Conservation (phyloP, 2,329 filamentous ascomycete species). For the Ophiostoma novo-ulmi region DNA sequence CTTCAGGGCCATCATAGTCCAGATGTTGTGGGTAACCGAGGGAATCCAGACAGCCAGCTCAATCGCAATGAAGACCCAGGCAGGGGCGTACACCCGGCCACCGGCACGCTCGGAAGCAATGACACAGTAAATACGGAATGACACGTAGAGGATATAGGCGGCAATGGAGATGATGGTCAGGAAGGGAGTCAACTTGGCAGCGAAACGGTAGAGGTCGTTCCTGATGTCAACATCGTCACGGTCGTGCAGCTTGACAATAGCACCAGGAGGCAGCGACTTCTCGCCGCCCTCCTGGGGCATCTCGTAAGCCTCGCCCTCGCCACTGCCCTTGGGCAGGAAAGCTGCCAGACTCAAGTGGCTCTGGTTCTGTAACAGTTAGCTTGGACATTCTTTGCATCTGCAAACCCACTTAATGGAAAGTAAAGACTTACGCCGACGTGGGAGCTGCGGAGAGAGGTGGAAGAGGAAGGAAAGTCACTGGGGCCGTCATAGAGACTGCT, state of each 20-base stretch:
- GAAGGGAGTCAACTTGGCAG: conserved; percentile 38
- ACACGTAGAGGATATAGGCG: conserved; percentile 43
- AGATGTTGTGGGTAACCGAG: conserved; percentile 52
- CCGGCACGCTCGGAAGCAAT: conserved; percentile 44
- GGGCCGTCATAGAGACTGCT: conserved; percentile 26
- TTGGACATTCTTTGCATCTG: no score
- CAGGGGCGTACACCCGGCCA: conserved; percentile 39
- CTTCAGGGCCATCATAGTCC: conserved; percentile 54
- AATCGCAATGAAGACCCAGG: conserved; percentile 46
- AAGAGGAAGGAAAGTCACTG: conserved; percentile 24
- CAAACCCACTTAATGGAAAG: no score
- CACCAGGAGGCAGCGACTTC: conserved; percentile 34
- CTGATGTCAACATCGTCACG: conserved; percentile 42
- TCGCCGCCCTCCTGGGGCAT: conserved; percentile 30
- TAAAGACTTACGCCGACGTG: conserved; percentile 25
- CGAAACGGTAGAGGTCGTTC: conserved; percentile 39
- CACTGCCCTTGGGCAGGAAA: conserved; percentile 34
- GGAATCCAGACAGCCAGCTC: conserved; percentile 51
- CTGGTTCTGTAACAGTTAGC: conserved; percentile 31
- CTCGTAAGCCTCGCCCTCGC: conserved; percentile 24
- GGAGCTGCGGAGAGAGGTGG: conserved; percentile 25
- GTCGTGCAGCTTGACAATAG: conserved; percentile 40
- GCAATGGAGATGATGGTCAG: conserved; percentile 39
- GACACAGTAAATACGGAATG: conserved; percentile 49
- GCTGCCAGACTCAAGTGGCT: conserved; percentile 42